Conservation (phyloP, 108 stramenopile species). For the Mayamaea pseudoterrestris region DNA sequence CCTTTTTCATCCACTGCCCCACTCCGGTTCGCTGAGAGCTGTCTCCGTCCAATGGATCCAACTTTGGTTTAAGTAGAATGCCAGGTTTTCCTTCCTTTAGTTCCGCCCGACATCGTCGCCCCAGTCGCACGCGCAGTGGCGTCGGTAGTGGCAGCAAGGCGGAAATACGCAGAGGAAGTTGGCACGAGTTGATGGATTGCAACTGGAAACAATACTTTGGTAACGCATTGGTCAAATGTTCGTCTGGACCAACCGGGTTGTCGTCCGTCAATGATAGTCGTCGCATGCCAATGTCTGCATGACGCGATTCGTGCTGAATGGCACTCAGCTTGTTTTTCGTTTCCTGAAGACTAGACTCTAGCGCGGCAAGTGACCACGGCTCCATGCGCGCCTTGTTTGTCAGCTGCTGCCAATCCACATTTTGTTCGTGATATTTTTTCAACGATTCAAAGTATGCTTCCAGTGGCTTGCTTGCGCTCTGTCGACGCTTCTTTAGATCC, state of each 20-base stretch:
- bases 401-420: too few species aligned
- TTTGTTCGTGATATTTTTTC: too few species aligned
- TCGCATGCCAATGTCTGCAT: neutral
- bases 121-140: constrained; percentile 43
- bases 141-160: constrained; percentile 50
- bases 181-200: constrained; percentile 6
- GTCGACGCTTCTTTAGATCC: neutral
- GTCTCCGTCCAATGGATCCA: constrained; percentile 87
- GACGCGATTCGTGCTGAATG: too few species aligned
- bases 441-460: too few species aligned
- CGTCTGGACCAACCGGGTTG: neutral
- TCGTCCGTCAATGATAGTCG: neutral
- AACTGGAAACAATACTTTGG: constrained; percentile 11
- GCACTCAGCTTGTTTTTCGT: too few species aligned
- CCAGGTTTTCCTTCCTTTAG: constrained; percentile 65
- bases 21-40: constrained; percentile 53
- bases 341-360: too few species aligned
- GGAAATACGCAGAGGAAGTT: neutral
- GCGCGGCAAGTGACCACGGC: too few species aligned
- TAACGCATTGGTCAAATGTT: constrained; percentile 1
- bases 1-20: constrained; percentile 75
- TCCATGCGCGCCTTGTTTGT: too few species aligned
- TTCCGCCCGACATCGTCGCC: constrained; percentile 64
- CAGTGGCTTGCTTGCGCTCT: too few species aligned
- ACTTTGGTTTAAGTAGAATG: constrained; percentile 76